phyloP scores from a whole-genome alignment of 2,329 filamentous ascomycete species.

The Chaetomiaceae sp. region DNA sequence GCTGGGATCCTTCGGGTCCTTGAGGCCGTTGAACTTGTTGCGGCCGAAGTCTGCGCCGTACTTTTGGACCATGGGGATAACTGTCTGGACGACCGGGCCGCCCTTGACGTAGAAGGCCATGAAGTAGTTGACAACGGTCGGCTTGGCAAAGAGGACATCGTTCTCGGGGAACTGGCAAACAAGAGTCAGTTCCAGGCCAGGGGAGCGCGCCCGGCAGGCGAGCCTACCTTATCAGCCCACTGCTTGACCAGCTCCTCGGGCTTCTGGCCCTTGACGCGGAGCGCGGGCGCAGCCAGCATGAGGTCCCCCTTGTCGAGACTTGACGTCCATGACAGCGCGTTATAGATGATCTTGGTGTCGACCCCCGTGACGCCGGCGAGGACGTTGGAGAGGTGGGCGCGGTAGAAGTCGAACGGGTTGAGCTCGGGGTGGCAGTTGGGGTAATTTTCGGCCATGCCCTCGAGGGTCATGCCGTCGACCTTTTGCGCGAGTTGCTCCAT shows the following conservation, averaged over 20 bases:
- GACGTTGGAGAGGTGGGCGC: conserved; percentile 67
- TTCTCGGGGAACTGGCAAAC: conserved; percentile 60
- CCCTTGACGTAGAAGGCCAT: conserved; percentile 77
- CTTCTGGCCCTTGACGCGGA: conserved; percentile 70
- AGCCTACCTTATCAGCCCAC: conserved; percentile 55
- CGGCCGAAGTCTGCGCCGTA: conserved; percentile 59
- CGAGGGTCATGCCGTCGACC: conserved; percentile 35
- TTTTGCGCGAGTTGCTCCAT: conserved; percentile 34
- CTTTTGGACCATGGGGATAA: conserved; percentile 66
- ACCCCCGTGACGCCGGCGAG: conserved; percentile 66
- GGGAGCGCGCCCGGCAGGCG: not conserved
- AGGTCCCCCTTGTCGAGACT: conserved; percentile 80
- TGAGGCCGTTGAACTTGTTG: conserved; percentile 57
- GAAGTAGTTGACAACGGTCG: conserved; percentile 62
- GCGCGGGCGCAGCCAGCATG: conserved; percentile 71
- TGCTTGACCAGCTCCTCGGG: conserved; percentile 58
- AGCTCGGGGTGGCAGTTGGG: conserved; percentile 60
- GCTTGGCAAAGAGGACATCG: conserved; percentile 68
- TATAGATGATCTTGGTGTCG: conserved; percentile 66
- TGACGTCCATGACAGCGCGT: conserved; percentile 71
- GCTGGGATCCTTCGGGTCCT: conserved; percentile 56
- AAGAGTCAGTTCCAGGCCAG: not conserved
- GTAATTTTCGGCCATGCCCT: conserved; percentile 39
- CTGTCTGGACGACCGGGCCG: conserved; percentile 58
- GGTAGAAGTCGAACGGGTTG: conserved; percentile 77